Percentiles rank a stretch among this genome's conserved stretches.
Evolutionary conservation across 2,329 filamentous ascomycete species (phyloP).

Genomic region (Trichophyton simii): DNA sequence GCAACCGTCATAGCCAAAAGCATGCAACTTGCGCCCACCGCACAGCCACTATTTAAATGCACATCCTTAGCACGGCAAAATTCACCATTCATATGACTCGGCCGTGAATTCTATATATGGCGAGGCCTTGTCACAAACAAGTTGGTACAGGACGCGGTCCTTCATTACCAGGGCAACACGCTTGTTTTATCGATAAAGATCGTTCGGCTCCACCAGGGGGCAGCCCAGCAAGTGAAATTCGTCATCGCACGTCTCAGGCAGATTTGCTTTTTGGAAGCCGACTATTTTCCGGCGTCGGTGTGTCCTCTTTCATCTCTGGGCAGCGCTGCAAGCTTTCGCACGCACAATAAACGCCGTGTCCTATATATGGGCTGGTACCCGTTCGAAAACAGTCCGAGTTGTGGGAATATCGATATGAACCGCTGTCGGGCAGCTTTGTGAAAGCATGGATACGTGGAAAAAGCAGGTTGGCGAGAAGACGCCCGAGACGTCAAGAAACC

Average conservation of each 20-base stretch:
- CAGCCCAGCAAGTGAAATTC: conserved; percentile 1
- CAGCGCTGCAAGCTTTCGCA: neutral
- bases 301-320: neutral
- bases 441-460: conserved; percentile 11
- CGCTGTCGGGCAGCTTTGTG: neutral
- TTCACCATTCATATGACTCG: neutral
- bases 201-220: neutral
- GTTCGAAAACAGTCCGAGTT: neutral
- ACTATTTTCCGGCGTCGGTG: neutral
- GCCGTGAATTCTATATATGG: neutral
- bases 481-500: neutral
- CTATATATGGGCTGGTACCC: neutral
- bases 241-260: neutral
- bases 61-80: neutral
- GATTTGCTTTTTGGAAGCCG: conserved; percentile 1
- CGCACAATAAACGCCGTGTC: neutral
- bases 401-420: neutral
- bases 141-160: neutral
- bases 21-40: neutral
- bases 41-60: neutral
- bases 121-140: neutral
- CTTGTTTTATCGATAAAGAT: neutral
- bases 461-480: conserved; percentile 8
- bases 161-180: neutral
- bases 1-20: neutral